A percentile compares a stretch with the other conserved stretches of the same genome.
These are phyloP conservation scores for Drechslerella coelobrocha DNA, from an alignment of 2,329 filamentous ascomycete species.

Conservation along the genomic window DNA sequence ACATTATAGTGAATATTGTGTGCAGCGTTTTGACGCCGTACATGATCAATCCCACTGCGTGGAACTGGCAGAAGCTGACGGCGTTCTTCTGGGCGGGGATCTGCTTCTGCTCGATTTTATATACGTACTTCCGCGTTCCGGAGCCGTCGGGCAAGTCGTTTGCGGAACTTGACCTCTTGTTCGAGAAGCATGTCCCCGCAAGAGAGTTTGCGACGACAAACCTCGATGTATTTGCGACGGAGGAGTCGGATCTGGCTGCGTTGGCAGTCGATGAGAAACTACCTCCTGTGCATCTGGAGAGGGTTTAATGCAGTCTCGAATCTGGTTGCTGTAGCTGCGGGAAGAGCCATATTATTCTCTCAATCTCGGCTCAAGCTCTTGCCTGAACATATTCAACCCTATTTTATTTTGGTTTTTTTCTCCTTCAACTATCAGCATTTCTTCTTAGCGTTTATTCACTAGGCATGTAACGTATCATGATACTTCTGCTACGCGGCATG, in stretches of 20 bases:
- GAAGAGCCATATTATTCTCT: no score
- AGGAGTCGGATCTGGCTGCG: constrained; percentile 49
- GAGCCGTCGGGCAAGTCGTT: constrained; percentile 82
- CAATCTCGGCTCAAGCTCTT: no score
- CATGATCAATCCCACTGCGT: constrained; percentile 86
- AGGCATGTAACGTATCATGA: no score
- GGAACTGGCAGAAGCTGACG: constrained; percentile 75
- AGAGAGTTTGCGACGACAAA: constrained; percentile 71
- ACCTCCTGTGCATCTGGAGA: constrained; percentile 28
- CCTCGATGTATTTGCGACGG: constrained; percentile 65
- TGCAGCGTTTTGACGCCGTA: constrained; percentile 84
- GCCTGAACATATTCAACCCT: no score
- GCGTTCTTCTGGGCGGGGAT: constrained; percentile 65
- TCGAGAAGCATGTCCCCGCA: constrained; percentile 74
- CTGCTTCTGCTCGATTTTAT: constrained; percentile 80
- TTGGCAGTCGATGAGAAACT: constrained; percentile 35
- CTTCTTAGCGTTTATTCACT: no score
- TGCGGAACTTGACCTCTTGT: constrained; percentile 83
- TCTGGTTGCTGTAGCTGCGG: no score
- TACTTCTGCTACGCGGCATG: no score
- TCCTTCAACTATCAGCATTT: no score
- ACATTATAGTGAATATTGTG: constrained; percentile 82
- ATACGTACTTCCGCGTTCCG: constrained; percentile 80
- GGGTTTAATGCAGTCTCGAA: constrained; percentile 19
- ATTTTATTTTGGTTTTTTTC: no score